Base-by-base conservation (phyloP, 805 yeast species). In the Wickerhamomyces queroliae region DNA sequence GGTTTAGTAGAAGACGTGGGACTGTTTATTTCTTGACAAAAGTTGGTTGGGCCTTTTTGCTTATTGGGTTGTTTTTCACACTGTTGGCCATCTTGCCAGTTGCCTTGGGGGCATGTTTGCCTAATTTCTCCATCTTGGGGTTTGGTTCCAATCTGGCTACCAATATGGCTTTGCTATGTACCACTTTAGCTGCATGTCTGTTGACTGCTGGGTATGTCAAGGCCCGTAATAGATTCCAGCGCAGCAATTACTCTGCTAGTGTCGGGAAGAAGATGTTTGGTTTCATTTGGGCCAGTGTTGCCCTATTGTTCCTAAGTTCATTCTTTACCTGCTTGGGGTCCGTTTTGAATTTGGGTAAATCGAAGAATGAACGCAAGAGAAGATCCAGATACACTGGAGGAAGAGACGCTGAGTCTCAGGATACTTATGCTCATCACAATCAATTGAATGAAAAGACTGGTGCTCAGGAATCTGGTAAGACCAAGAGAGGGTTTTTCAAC, bases 21-120 rank as follows among this genome's bases (percentile, higher is more conserved):
- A 62, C 73, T 31, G 80, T 72, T 59, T 87, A 70, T 64, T 82
- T 78, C 62, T 62, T 82, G 53, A 72, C 87, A 15, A 75, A 91
- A 49, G 73, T 81, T 52, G 80, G 78, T 8, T 80, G 77, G 72
- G 77, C 83, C 3, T 80, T 83, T 65, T 62, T 74, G 52, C 53
- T 78, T 36, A 64, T 81, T 48, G 83, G 79, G 2, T 59, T 83
- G 38, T 58, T 73, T 19, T 81, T 81, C 55, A 60, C 76, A 13
- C 61, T 73, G 5, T 34, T 74, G 13, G 66, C 83, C 1, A 47
- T 81, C 30, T 11, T 75, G 15, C 70, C 73, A 29, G 46, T 56
- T 7, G 16, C 47, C 3, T 33, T 54, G 3, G 43, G 52, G 15
- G 42, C 55, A 33, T 56, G 54, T 38, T 25, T 52, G 2, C 52